phyloP scores from a whole-genome alignment of 768 basidiomycete species.

The Calocera viscosa region DNA sequence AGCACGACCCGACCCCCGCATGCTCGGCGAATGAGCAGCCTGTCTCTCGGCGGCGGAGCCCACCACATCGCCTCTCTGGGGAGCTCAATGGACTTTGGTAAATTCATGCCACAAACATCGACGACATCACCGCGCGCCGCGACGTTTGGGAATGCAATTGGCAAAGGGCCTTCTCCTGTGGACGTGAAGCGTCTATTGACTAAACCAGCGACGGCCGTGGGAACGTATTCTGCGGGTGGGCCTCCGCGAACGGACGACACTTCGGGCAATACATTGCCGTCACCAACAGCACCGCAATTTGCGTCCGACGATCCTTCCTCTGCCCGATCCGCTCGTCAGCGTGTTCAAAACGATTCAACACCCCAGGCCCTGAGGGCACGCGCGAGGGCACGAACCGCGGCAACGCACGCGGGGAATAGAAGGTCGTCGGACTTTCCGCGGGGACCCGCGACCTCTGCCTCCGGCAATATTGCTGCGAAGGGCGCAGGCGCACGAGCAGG shows the following conservation, averaged over 20 bases:
- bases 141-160: background rate
- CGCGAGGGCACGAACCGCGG: background rate
- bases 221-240: background rate
- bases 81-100: constrained; percentile 5
- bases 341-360: background rate
- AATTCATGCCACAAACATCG: constrained; percentile 3
- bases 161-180: background rate
- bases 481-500: too few relatives aligned
- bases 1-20: background rate
- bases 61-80: background rate
- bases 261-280: background rate
- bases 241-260: background rate
- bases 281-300: background rate
- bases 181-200: background rate
- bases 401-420: too few relatives aligned
- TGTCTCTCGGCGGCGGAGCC: background rate
- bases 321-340: background rate
- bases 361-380: background rate
- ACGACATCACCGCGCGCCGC: background rate
- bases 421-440: background rate
- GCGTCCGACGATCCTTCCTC: background rate
- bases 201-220: constrained; percentile 1
- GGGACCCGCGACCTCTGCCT: background rate
- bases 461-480: background rate
- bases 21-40: background rate